These are phyloP conservation scores for Termitomyces sp. DNA, from an alignment of 768 basidiomycete species.

Conservation along the genomic window DNA sequence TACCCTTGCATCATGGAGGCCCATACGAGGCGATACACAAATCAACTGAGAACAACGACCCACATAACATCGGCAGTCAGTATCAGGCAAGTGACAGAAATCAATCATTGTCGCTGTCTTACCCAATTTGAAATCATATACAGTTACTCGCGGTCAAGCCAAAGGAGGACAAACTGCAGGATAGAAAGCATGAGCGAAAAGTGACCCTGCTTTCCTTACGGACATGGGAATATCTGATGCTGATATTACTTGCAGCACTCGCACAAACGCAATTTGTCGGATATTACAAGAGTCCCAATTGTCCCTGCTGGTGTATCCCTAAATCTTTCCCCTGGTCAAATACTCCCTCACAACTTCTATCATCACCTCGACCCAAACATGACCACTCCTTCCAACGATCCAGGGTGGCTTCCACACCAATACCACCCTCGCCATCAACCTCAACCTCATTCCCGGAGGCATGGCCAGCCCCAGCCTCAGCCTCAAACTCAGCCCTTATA, in stretches of 20 bases:
- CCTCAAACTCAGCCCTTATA: constrained; percentile 4
- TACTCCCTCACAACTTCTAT: constrained; percentile 39
- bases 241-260: constrained; percentile 1
- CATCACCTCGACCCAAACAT: constrained; percentile 3
- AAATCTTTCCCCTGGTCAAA: constrained; percentile 53
- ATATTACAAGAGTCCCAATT: constrained; percentile 18
- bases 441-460: constrained; percentile 1
- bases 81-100: constrained; percentile 10
- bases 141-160: background rate
- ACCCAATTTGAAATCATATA: constrained; percentile 1
- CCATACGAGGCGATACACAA: constrained; percentile 66
- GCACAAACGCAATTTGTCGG: constrained; percentile 4
- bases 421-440: background rate
- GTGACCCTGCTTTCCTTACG: constrained; percentile 5
- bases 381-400: background rate
- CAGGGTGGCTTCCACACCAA: constrained; percentile 10
- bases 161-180: background rate
- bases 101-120: background rate
- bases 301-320: constrained; percentile 40
- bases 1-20: constrained; percentile 61
- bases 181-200: constrained; percentile 5
- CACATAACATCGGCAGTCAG: constrained; percentile 21
- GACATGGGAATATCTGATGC: background rate
- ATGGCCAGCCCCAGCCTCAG: constrained; percentile 4
- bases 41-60: constrained; percentile 17